These are phyloP conservation scores for Hyaloperonospora arabidopsidis DNA, from an alignment of 352 stramenopile species.

Conservation along the genomic window DNA sequence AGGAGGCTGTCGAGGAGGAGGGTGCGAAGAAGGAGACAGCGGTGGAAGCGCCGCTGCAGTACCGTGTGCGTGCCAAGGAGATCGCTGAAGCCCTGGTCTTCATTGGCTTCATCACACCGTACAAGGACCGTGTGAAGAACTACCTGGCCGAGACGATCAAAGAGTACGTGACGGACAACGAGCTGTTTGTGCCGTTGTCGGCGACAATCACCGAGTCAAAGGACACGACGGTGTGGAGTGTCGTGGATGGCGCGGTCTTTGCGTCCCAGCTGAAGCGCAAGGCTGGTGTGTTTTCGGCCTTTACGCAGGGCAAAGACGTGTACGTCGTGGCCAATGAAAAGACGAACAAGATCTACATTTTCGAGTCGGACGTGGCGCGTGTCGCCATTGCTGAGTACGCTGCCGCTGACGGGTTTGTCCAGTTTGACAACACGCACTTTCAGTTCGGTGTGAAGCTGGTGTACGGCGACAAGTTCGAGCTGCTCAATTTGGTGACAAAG, in stretches of 20 bases:
- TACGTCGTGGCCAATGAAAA: conserved; percentile 39
- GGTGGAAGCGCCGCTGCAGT: conserved; percentile 23
- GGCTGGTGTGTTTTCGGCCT: conserved; percentile 43
- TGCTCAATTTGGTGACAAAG: conserved; percentile 31
- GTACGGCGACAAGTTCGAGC: conserved; percentile 42
- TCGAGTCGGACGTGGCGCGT: conserved; percentile 35
- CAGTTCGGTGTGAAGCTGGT: conserved; percentile 36
- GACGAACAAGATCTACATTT: conserved; percentile 40
- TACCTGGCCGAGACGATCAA: conserved; percentile 29
- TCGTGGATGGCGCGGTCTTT: conserved; percentile 30
- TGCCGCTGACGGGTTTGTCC: conserved; percentile 29
- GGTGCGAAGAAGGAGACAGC: conserved; percentile 24
- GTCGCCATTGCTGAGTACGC: conserved; percentile 22
- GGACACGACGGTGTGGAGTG: conserved; percentile 31
- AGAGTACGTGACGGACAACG: conserved; percentile 37
- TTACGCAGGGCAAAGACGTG: conserved; percentile 52
- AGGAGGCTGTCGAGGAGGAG: conserved; percentile 21
- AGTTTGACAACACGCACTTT: conserved; percentile 40
- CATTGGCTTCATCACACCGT: conserved; percentile 30
- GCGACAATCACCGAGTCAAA: conserved; percentile 30
- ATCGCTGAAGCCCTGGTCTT: conserved; percentile 33
- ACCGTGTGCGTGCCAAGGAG: conserved; percentile 32
- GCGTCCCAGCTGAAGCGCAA: conserved; percentile 49
- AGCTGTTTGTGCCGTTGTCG: conserved; percentile 39
- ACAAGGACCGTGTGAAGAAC: conserved; percentile 44